Evolutionary conservation across 163 green algal species (phyloP), one percentile per base, ranked within the genome.

Genomic region (Botryococcus braunii): DNA sequence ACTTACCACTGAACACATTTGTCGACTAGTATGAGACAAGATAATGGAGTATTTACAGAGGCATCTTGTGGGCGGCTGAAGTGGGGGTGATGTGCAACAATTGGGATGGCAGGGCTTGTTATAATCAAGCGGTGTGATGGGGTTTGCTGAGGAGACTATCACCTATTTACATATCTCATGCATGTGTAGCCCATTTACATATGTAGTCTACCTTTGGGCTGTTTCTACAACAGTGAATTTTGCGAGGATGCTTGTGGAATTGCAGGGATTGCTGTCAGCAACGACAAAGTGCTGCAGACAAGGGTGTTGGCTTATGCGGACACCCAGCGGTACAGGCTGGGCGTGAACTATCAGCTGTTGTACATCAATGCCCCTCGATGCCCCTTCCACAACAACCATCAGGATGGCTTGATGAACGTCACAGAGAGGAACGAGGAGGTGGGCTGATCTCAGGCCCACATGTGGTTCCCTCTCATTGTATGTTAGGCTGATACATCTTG

Each of bases 261-360:
- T 68, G 56, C 73, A 86, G 85, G 89, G 59, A 89, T 97, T 46
- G 61, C 50, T 46, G 93, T 95, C 87, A 87, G 69, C n/a, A 89
- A 97, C 43, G 92, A 97, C 86, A 97, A 96, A 82, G 74, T 97
- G 75, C 79, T 97, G 68, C 92, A 97, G 83, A 92, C 91, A 38
- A 85, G 80, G 60, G 73, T 85, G 46, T 78, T 83, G 52, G 87
- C 74, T 37, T 98, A 97, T 75, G 32, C 63, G 9, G 63, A 69
- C 47, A 27, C 63, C 25, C 63, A 69, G 46, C 29, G 63, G 21
- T 69, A 69, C 63, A 37, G 63, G 7, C 63, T 69, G 63, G 63
- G 63, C 17, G 46, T 62, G 47, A 69, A 75, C 62, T 75, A 69
- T 82, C 80, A 95, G 56, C 70, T 92, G 80, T 76, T 97, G 49